Conservation (phyloP, 2,329 filamentous ascomycete species). For the Ascochyta lentis region DNA sequence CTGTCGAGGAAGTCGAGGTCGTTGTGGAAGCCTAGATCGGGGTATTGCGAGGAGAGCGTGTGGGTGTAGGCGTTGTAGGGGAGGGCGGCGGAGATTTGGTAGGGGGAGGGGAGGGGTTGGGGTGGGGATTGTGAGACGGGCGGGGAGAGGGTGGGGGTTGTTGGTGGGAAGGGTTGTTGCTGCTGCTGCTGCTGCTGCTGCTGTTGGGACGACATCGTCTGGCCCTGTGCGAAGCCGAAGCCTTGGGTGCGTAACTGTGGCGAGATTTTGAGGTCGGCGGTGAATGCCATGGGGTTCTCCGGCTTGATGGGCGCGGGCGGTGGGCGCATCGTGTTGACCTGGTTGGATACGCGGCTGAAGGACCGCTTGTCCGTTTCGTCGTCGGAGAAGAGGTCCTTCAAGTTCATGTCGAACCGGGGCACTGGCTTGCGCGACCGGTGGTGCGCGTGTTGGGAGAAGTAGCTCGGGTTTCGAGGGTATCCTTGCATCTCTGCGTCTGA, state of each 20-base stretch:
- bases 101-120: conserved; percentile 29
- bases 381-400: conserved; percentile 48
- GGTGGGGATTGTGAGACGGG: conserved; percentile 27
- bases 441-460: conserved; percentile 29
- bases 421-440: conserved; percentile 50
- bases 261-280: conserved; percentile 41
- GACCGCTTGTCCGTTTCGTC: conserved; percentile 50
- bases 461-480: conserved; percentile 27
- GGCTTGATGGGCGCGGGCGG: conserved; percentile 39
- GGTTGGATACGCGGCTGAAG: conserved; percentile 46
- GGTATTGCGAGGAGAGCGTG: conserved; percentile 36
- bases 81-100: conserved; percentile 38
- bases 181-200: conserved; percentile 26
- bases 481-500: conserved; percentile 41
- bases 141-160: conserved; percentile 29
- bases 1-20: conserved; percentile 64
- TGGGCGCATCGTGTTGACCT: conserved; percentile 43
- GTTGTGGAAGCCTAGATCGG: conserved; percentile 48
- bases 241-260: conserved; percentile 44
- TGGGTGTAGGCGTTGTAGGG: conserved; percentile 43
- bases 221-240: conserved; percentile 24
- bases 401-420: conserved; percentile 63
- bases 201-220: conserved; percentile 5
- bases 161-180: conserved; percentile 22
- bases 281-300: conserved; percentile 33